Base-by-base conservation (phyloP, 2,329 filamentous ascomycete genomes). In the Penicillium janthinellum region DNA sequence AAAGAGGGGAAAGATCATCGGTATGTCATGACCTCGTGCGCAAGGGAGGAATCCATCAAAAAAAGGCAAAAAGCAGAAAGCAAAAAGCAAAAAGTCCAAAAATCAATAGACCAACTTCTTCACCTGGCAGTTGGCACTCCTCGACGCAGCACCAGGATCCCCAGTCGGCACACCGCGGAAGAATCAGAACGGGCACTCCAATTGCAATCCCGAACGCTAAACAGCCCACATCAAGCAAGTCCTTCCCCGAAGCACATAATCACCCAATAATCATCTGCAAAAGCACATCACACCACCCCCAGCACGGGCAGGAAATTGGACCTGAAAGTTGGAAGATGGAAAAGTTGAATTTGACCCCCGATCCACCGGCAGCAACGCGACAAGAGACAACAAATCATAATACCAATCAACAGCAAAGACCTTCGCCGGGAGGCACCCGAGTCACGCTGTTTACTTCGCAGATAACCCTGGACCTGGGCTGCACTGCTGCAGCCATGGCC, bases 141-240 rank as follows among this genome's bases (percentile, higher is more conserved):
- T 11, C 20, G n/a, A 39, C n/a, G 49, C 6, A 22, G 17, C 12
- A 28, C 35, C 38, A 39, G 49, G 12, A 52, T 22, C 35, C 34
- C 45, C 42, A 53, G n/a, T 54, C 57, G 57, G 63, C 54, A 63
- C 41, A 15, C 25, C n/a, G 54, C 61, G 61, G 62, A 62, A 60
- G 49, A 35, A 22, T 42, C 34, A 56, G 25, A 44, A 54, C 15
- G 51, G 17, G 12, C 44, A n/a, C 44, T 6, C 5, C 28, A 7
- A 6, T 6, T 8, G 28, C 31, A 10, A 31, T 31, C 31, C 31
- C 31, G 31, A 31, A 10, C 31, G 3, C 31, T 8, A 7, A 50
- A 34, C 20, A 38, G 34, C 31, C 48, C 35, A 22, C 31, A 38
- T 17, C 39, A 39, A 25, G 49, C 38, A 28, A 28, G 25, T 45